A percentile compares a stretch with the other conserved stretches of the same genome.
phyloP scores from a whole-genome alignment of 116 monocot genomes.

The Iris pallida region DNA sequence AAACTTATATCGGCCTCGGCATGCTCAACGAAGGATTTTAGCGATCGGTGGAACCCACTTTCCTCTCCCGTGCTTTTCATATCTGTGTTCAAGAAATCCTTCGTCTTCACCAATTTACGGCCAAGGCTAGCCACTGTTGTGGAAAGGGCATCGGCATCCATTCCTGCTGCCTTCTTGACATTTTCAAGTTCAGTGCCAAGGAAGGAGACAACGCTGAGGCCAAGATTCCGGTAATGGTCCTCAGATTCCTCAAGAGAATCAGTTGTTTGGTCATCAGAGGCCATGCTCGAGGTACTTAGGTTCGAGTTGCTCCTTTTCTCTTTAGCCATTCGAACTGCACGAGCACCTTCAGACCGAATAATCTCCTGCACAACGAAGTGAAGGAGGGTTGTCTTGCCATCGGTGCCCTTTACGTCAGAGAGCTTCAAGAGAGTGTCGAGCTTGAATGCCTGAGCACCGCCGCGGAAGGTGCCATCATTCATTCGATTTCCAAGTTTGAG shows the following conservation, averaged over 20 bases:
- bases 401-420: constrained; percentile 41
- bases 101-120: constrained; percentile 41
- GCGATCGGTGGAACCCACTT: constrained; percentile 49
- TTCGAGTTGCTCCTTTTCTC: constrained; percentile 14
- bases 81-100: constrained; percentile 51
- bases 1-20: constrained; percentile 48
- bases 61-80: constrained; percentile 54
- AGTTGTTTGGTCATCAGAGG: constrained; percentile 19
- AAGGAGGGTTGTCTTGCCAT: constrained; percentile 49
- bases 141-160: constrained; percentile 59
- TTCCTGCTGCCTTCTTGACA: constrained; percentile 64
- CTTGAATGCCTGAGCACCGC: constrained; percentile 46
- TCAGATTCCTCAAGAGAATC: constrained; percentile 32
- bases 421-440: constrained; percentile 53
- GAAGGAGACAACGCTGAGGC: constrained; percentile 63
- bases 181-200: constrained; percentile 62
- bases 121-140: constrained; percentile 36
- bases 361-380: constrained; percentile 54
- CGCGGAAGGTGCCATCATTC: constrained; percentile 52
- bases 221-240: constrained; percentile 44
- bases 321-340: constrained; percentile 37
- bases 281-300: neutral
- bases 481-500: constrained; percentile 53
- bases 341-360: constrained; percentile 47
- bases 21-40: constrained; percentile 56